Base-by-base conservation (phyloP, 2,329 filamentous ascomycete genomes). In the Trichoderma sp. region DNA sequence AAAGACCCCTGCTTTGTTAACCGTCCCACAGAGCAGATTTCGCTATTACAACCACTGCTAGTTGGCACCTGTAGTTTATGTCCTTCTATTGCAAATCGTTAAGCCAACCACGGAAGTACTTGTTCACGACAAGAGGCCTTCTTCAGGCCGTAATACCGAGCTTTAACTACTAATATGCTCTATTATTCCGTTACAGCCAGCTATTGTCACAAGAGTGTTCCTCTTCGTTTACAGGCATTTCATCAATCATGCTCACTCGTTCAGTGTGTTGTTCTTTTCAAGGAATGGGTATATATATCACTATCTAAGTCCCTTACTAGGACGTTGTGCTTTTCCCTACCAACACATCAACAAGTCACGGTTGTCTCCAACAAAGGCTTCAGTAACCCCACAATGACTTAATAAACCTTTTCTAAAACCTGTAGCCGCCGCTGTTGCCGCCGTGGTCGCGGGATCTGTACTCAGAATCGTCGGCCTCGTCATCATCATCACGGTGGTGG, bases 361-460 rank as follows among this genome's bases (percentile, higher is more conserved):
- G 5, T 21, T 21, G n/a, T 21, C 43, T 51, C 4, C 18, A 4
- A 21, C 43, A 21, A 21, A 21, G 43, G 43, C 9, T 53, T 24
- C 21, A 53, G 11, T 12, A 53, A 24, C 11, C 21, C 47, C 47
- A 53, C 11, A 53, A 53, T 1, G 21, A 53, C 18, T 14, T n/a
- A 24, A 36, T 15, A 12, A 61, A 3, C 14, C 15, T 21, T 12
- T 21, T 36, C 67, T 70, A 70, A 43, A 70, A 70, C 32, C 67
- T 70, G 14, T 70, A 70, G 24, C 67, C 57, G 28, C 60, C 68
- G 47, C 60, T 56, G 68, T 57, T 60, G 24, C 18, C 60, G 18
- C 68, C 68, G 32, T 80, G 77, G 43, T 80, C 76, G n/a, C 75
- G 74, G 26, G 75, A 75, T 28, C 77, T 80, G 60, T 73, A 71